phyloP scores from a whole-genome alignment of 1,284 basidiomycete species.

The Cryptococcus maquisensis region DNA sequence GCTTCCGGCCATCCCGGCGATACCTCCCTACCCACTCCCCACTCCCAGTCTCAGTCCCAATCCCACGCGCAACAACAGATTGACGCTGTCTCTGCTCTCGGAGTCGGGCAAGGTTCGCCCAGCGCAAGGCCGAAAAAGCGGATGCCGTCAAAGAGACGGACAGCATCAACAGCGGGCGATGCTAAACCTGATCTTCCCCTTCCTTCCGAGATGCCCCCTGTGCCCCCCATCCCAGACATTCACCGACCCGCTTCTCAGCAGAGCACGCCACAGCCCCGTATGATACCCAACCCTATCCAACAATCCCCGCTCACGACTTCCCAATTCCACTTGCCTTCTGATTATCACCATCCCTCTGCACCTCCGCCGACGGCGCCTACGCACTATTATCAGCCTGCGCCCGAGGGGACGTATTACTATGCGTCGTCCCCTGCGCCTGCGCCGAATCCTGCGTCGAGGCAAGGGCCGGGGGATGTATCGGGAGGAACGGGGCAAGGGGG shows the following conservation, averaged over 20 bases:
- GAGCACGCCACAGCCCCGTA: constrained; percentile 2
- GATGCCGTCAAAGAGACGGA: constrained; percentile 30
- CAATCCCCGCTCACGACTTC: constrained; percentile 32
- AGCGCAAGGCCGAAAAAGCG: constrained; percentile 38
- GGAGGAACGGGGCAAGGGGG: constrained; percentile 17
- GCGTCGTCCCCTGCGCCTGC: background rate
- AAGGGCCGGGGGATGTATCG: constrained; percentile 17
- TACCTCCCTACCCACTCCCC: constrained; percentile 13
- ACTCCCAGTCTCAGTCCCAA: constrained; percentile 1
- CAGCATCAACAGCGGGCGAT: constrained; percentile 7
- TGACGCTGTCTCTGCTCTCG: constrained; percentile 25
- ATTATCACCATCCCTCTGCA: constrained; percentile 18
- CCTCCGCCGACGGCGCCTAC: constrained; percentile 2
- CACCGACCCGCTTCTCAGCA: constrained; percentile 16
- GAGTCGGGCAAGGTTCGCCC: constrained; percentile 25
- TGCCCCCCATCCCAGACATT: constrained; percentile 32
- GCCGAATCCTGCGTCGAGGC: constrained; percentile 12
- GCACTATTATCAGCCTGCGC: constrained; percentile 8
- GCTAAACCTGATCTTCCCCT: background rate
- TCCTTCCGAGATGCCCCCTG: constrained; percentile 34
- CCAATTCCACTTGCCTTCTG: constrained; percentile 32
- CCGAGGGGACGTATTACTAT: constrained; percentile 9
- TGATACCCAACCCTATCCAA: constrained; percentile 13
- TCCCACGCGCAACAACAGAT: constrained; percentile 15
- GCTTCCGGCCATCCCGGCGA: constrained; percentile 14